Evolutionary conservation across 164 flowering plant species (phyloP).

Genomic region (Berberis vulgaris): DNA sequence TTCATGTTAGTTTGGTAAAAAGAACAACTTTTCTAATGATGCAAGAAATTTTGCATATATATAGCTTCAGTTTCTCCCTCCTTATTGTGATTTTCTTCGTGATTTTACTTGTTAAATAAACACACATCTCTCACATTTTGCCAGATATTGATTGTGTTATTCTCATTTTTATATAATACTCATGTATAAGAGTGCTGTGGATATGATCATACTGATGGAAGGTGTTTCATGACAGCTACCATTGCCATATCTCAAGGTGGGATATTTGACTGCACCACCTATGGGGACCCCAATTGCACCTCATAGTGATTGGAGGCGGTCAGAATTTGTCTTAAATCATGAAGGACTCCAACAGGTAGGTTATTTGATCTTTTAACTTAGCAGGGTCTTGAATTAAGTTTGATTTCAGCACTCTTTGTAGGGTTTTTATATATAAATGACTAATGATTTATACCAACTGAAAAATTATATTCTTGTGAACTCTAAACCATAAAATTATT

Average conservation of each 20-base stretch:
- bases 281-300: constrained; percentile 66
- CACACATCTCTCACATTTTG: too few species aligned
- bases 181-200: background rate
- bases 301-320: constrained; percentile 83
- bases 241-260: constrained; percentile 76
- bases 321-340: constrained; percentile 76
- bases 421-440: background rate
- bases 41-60: too few species aligned
- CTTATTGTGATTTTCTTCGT: too few species aligned
- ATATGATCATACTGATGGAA: background rate
- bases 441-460: too few species aligned
- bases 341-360: constrained; percentile 88
- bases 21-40: too few species aligned
- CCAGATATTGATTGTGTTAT: too few species aligned
- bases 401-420: background rate
- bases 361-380: background rate
- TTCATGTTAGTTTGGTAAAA: too few species aligned
- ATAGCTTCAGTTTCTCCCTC: too few species aligned
- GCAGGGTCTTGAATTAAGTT: background rate
- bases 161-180: background rate
- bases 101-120: too few species aligned
- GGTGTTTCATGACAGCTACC: constrained; percentile 34
- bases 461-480: too few species aligned
- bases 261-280: constrained; percentile 85
- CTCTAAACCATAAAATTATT: too few species aligned